phyloP scores from a whole-genome alignment of 78 protist species.

The Protostelium mycophagum region DNA sequence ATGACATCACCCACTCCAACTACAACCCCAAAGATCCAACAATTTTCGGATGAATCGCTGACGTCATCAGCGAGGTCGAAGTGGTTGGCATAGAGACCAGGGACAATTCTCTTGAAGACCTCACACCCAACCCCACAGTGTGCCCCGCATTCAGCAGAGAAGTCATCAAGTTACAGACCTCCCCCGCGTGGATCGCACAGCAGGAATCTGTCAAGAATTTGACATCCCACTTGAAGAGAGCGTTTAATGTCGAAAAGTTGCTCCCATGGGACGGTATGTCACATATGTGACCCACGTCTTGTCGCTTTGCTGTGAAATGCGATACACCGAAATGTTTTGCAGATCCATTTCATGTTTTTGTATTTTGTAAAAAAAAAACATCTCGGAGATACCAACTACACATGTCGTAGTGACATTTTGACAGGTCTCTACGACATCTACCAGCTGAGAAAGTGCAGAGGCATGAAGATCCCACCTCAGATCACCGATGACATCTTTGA shows the following conservation, averaged over 20 bases:
- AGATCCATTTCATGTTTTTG: no score
- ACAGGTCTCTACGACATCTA: background rate
- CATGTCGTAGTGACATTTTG: no score
- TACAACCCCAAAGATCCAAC: no score
- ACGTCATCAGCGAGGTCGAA: background rate
- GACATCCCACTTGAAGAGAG: background rate
- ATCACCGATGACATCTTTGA: background rate
- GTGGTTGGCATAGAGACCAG: background rate
- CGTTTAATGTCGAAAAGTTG: background rate
- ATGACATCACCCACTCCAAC: no score
- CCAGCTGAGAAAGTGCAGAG: background rate
- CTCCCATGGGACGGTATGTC: background rate
- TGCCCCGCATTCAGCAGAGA: background rate
- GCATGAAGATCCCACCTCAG: background rate
- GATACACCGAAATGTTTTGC: no score
- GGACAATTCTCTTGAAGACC: background rate
- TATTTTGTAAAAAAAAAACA: no score
- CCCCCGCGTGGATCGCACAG: background rate
- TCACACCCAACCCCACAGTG: background rate
- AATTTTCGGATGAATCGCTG: no score
- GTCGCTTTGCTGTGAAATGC: no score
- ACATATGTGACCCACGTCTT: no score
- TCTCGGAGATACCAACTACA: no score
- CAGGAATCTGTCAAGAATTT: background rate
- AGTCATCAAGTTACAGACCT: background rate